These are phyloP conservation scores for Myriosclerotinia scirpicola DNA, from an alignment of 2,329 filamentous ascomycete genomes.

Conservation along the genomic window DNA sequence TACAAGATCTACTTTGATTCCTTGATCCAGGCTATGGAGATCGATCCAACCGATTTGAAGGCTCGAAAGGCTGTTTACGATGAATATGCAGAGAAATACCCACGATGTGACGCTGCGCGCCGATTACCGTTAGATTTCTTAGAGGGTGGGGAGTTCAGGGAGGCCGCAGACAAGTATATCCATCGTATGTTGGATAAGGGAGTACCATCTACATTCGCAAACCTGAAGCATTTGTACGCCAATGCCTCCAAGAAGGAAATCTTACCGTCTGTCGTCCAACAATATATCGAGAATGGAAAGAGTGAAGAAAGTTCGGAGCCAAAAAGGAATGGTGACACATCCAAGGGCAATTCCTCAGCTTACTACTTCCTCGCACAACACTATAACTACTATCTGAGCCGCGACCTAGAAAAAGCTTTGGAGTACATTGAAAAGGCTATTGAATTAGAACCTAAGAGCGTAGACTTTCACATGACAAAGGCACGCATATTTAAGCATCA, in stretches of 20 bases:
- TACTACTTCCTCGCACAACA: slow-evolving; percentile 95
- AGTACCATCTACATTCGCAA: slow-evolving; percentile 93
- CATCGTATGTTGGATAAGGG: slow-evolving; percentile 85
- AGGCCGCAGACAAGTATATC: slow-evolving; percentile 76
- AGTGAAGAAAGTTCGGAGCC: slow-evolving; percentile 47
- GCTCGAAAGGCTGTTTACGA: slow-evolving; percentile 74
- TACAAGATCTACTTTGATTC: slow-evolving; percentile 82
- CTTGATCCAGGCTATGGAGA: slow-evolving; percentile 66
- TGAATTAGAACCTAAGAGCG: slow-evolving; percentile 72
- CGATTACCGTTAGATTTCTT: slow-evolving; percentile 89
- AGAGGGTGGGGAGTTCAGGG: slow-evolving; percentile 74
- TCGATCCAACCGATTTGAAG: slow-evolving; percentile 60
- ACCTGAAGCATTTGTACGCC: slow-evolving; percentile 88
- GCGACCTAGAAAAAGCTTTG: slow-evolving; percentile 77
- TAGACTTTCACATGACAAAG: slow-evolving; percentile 94
- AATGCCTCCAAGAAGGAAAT: slow-evolving; percentile 75
- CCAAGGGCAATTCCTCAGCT: slow-evolving; percentile 71
- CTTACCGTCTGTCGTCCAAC: slow-evolving; percentile 72
- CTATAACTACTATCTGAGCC: slow-evolving; percentile 89
- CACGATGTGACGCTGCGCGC: slow-evolving; percentile 79
- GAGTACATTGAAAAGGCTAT: slow-evolving; percentile 83
- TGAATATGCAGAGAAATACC: slow-evolving; percentile 76
- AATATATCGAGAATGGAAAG: slow-evolving; percentile 66
- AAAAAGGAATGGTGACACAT: slow-evolving; percentile 48
- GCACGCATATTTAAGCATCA: slow-evolving; percentile 92